These are phyloP conservation scores for Beauveria rudraprayagi DNA, from an alignment of 2,329 filamentous ascomycete genomes.

Conservation along the genomic window DNA sequence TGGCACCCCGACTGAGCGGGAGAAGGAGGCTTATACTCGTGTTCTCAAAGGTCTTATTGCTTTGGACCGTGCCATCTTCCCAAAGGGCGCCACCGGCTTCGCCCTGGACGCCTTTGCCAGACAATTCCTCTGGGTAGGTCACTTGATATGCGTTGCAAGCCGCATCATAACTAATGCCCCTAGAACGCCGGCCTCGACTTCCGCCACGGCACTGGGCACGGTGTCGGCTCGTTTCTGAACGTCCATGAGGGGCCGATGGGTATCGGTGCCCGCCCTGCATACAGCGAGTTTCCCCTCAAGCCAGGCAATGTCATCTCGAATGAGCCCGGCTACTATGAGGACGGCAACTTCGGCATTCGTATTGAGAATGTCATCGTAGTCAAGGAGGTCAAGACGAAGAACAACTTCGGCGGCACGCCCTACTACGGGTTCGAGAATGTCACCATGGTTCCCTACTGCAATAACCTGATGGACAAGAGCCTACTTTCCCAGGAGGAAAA, in stretches of 20 bases:
- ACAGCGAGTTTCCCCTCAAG: conserved; percentile 79
- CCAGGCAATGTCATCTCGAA: conserved; percentile 95
- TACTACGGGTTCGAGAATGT: conserved; percentile 95
- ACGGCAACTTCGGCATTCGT: conserved; percentile 86
- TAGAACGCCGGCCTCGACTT: conserved; percentile 73
- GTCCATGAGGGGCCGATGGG: conserved; percentile 97
- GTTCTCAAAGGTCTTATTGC: conserved; percentile 93
- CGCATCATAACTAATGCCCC: conserved; percentile 15
- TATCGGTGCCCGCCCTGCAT: conserved; percentile 85
- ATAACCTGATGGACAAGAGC: conserved; percentile 70
- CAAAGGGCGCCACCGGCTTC: conserved; percentile 90
- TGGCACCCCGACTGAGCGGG: conserved; percentile 70
- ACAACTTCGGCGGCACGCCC: conserved; percentile 87
- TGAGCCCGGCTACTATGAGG: conserved; percentile 95
- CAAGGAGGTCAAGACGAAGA: conserved; percentile 74
- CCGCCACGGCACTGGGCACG: conserved; percentile 91
- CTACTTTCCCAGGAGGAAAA: conserved; percentile 69
- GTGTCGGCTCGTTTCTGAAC: conserved; percentile 89
- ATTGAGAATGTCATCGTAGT: conserved; percentile 96
- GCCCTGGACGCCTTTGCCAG: conserved; percentile 82
- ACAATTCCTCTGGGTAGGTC: conserved; percentile 78
- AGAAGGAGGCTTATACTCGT: conserved; percentile 84
- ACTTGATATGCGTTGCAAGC: not conserved
- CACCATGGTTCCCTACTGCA: conserved; percentile 92
- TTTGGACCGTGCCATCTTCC: conserved; percentile 78